Conservation (phyloP, 345 rosid species). For the Eucalyptus brandiana region DNA sequence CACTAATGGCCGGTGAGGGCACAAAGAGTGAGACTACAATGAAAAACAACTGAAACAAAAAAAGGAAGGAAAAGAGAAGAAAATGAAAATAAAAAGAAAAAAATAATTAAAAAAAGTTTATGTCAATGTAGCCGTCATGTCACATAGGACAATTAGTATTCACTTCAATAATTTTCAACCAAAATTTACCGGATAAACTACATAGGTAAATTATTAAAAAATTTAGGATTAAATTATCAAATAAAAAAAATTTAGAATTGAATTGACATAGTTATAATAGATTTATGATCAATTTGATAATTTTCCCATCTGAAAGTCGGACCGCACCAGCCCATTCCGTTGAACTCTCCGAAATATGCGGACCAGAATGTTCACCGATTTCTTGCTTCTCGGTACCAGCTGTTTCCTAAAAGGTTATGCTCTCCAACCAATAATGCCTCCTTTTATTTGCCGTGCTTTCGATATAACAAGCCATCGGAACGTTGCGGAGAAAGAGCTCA, state of each 20-base stretch:
- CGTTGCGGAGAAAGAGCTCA: background rate
- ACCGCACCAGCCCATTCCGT: background rate
- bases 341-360: background rate
- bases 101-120: too few species aligned
- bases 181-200: too few species aligned
- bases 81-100: background rate
- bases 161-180: accelerated
- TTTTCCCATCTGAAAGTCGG: background rate
- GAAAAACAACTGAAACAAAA: too few species aligned
- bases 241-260: too few species aligned
- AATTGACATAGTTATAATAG: too few species aligned
- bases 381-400: background rate
- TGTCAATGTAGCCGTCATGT: accelerated
- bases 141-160: accelerated
- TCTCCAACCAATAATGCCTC: background rate
- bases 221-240: accelerated
- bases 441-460: background rate
- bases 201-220: too few species aligned
- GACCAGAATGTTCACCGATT: background rate
- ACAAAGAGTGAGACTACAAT: too few species aligned
- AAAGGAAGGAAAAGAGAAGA: too few species aligned
- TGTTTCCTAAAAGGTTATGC: background rate
- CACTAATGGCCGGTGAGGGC: too few species aligned
- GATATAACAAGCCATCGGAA: background rate
- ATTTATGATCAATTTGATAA: too few species aligned